phyloP scores from a whole-genome alignment of 331 rosid genomes.

The Ulmus americana region DNA sequence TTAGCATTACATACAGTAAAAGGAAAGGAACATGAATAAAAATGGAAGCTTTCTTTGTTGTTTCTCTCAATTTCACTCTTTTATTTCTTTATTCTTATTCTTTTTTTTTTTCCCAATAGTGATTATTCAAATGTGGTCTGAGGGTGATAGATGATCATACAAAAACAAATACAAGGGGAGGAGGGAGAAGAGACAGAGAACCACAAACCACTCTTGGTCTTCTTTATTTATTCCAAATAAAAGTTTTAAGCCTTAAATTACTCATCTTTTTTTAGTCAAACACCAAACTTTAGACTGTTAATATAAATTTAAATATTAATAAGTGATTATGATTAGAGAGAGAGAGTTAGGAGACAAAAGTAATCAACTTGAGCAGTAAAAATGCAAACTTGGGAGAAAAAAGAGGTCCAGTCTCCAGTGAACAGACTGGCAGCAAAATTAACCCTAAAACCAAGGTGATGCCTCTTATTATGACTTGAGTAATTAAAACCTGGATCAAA shows the following conservation, averaged over 20 bases:
- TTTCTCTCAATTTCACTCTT: constrained; percentile 13
- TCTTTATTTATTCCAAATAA: background rate
- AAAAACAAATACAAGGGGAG: background rate
- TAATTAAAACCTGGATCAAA: no score
- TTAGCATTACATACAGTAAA: constrained; percentile 47
- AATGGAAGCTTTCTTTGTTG: constrained; percentile 20
- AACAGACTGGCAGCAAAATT: background rate
- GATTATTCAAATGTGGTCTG: constrained; percentile 21
- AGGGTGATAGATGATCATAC: constrained; percentile 39
- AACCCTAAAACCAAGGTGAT: background rate
- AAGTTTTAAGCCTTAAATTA: background rate
- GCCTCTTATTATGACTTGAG: background rate
- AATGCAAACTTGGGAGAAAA: background rate
- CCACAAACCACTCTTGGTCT: background rate
- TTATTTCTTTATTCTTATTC: constrained; percentile 12
- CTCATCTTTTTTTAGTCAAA: constrained; percentile 22
- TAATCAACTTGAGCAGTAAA: constrained; percentile 17
- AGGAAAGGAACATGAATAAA: constrained; percentile 35
- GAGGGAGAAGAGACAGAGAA: background rate
- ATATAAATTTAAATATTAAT: background rate
- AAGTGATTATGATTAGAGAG: constrained; percentile 14
- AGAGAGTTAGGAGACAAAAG: constrained; percentile 11
- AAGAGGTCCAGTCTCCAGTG: background rate
- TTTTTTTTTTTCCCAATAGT: background rate
- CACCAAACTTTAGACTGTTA: constrained; percentile 15